Percentiles rank a stretch among this genome's conserved stretches.
Evolutionary conservation across 1,139 yeast genomes (phyloP).

Genomic region (Suhomyces coccinellae): DNA sequence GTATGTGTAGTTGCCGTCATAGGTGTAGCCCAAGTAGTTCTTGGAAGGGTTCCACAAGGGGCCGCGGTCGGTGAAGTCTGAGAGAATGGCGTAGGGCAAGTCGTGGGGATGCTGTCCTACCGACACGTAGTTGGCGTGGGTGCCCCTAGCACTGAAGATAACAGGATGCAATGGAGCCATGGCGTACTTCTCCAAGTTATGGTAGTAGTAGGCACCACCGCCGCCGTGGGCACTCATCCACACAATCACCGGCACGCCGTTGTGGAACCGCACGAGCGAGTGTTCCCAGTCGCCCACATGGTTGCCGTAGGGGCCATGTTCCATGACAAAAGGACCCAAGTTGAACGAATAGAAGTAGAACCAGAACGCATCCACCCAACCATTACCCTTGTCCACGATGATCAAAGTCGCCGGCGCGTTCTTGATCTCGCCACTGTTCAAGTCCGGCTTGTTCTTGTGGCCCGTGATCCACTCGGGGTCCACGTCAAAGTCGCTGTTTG

Average conservation of each 20-base stretch:
- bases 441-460: constrained; percentile 59
- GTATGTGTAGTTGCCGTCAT: constrained; percentile 54
- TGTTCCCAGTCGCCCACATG: constrained; percentile 99
- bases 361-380: constrained; percentile 94
- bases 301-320: constrained; percentile 94
- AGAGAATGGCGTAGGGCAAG: constrained; percentile 83
- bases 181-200: constrained; percentile 70
- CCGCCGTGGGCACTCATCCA: constrained; percentile 99
- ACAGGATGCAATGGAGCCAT: constrained; percentile 57
- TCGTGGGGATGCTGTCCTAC: constrained; percentile 97
- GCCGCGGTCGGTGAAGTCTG: constrained; percentile 94
- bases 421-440: constrained; percentile 66
- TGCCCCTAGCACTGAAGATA: constrained; percentile 88
- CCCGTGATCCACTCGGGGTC: constrained; percentile 93
- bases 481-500: constrained; percentile 66
- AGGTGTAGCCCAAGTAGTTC: constrained; percentile 79
- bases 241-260: constrained; percentile 81
- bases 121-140: constrained; percentile 96
- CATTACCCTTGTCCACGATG: constrained; percentile 89
- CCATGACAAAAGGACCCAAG: constrained; percentile 96
- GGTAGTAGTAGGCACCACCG: constrained; percentile 83
- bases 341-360: constrained; percentile 93
- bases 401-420: constrained; percentile 81
- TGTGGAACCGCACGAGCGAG: constrained; percentile 76
- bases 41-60: constrained; percentile 90